A percentile compares a stretch with the other conserved stretches of the same genome.
These are phyloP conservation scores for Xylariaceae sp. DNA, from an alignment of 2,329 filamentous ascomycete genomes.

Conservation along the genomic window DNA sequence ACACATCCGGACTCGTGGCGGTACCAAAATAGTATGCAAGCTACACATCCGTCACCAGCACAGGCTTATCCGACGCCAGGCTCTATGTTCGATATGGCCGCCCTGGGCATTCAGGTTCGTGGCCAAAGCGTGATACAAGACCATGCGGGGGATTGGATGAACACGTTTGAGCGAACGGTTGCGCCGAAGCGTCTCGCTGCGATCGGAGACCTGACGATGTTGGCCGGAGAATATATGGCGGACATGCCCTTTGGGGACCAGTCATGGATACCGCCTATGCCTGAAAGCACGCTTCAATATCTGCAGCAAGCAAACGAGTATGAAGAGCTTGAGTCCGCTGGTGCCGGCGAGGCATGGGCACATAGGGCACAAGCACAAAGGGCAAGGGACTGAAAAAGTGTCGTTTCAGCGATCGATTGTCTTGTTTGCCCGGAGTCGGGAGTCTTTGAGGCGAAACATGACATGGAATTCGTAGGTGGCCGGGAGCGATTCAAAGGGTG, in stretches of 20 bases:
- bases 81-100: slow-evolving; percentile 9
- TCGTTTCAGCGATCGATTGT: no score
- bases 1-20: slow-evolving; percentile 15
- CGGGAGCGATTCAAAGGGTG: no score
- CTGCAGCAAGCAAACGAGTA: no score
- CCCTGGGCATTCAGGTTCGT: slow-evolving; percentile 4
- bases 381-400: no score
- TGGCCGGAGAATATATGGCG: slow-evolving; percentile 18
- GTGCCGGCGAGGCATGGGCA: no score
- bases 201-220: slow-evolving; percentile 22
- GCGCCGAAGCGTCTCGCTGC: slow-evolving; percentile 18
- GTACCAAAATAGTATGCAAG: slow-evolving; percentile 13
- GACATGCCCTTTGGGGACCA: slow-evolving; percentile 20
- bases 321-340: no score
- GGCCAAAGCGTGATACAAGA: slow-evolving; percentile 7
- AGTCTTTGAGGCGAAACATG: no score
- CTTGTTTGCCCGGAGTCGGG: no score
- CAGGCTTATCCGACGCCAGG: slow-evolving; percentile 15
- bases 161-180: slow-evolving; percentile 18
- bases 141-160: slow-evolving; percentile 1
- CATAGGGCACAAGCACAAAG: no score
- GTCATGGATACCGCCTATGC: slow-evolving; percentile 12
- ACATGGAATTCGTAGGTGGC: no score
- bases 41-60: slow-evolving; percentile 1
- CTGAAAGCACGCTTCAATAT: background rate